These are phyloP conservation scores for Scytalidium sp. DNA, from an alignment of 2,329 filamentous ascomycete species.

Conservation along the genomic window DNA sequence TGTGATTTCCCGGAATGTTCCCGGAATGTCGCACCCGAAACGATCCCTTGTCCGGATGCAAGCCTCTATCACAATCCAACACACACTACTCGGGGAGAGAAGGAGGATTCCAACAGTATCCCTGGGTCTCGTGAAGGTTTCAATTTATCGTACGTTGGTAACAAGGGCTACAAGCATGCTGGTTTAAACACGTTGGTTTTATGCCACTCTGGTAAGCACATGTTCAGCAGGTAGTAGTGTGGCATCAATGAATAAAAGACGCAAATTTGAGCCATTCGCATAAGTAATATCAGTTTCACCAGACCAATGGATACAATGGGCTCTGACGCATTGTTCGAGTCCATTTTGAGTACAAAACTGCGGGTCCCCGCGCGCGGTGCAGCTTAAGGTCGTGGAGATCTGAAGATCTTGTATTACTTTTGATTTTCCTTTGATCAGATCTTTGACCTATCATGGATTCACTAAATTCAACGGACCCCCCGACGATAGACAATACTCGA, in stretches of 20 bases:
- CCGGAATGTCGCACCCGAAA: neutral
- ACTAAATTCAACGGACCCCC: slow-evolving; percentile 5
- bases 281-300: neutral
- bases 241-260: neutral
- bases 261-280: neutral
- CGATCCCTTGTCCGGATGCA: neutral
- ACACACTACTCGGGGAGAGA: neutral
- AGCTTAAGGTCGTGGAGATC: neutral
- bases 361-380: neutral
- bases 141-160: neutral
- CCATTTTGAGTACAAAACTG: neutral
- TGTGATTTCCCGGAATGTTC: neutral
- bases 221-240: neutral
- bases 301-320: neutral
- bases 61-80: neutral
- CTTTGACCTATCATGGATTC: neutral
- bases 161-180: neutral
- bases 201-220: neutral
- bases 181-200: neutral
- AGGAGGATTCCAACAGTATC: neutral
- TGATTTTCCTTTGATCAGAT: neutral
- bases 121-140: neutral
- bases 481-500: slow-evolving; percentile 3
- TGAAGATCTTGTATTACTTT: too few relatives aligned
- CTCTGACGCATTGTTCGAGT: neutral